Evolutionary conservation across 2,329 filamentous ascomycete genomes (phyloP), one percentile per base, ranked within the genome.

Genomic region (Nectriaceae sp.): DNA sequence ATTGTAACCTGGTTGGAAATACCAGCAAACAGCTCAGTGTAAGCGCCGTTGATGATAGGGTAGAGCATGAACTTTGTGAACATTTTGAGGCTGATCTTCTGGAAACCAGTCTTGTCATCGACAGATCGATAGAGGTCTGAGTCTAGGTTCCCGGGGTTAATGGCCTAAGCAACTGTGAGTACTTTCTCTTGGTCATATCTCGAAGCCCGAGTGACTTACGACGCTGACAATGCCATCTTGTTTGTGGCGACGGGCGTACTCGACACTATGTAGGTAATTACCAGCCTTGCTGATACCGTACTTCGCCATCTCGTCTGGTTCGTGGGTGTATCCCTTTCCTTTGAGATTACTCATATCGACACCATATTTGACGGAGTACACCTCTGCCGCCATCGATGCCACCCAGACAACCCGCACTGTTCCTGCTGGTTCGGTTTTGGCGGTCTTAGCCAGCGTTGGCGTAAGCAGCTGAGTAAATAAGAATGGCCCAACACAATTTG

Each of bases 1-100:
- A 19, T n/a, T 4, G 47, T 46, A 3, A 53, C 46, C 11, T 44
- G 33, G 3, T 36, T 16, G 4, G 40, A 45, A 8, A 72, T 57
- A 0, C 67, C 73, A 2, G 73, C 70, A 51, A 68, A 78, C 1
- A 78, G 54, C 49, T 74, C 67, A 0, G 75, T 75, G 50, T 74
- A 76, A 1, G 72, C 73, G 2, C 74, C 75, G 29, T 65, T 53
- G 19, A 64, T 44, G 2, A 55, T 11, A 11, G 61, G 59, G 40
- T 60, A 44, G 10, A 15, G 22, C 18, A 51, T 41, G 35, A 47
- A n/a, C 31, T 37, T 26, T 41, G 47, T 44, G 31, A 51, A 46
- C 37, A 47, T 19, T 18, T 21, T 26, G 8, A 41, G 18, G 26
- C 15, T 31, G 10, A 31, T 31, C 26, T 31, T 31, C 36, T 44